These are phyloP conservation scores for Phlyctochytrium arcticum DNA, from an alignment of 192 early-diverging fungal species.

Conservation along the genomic window DNA sequence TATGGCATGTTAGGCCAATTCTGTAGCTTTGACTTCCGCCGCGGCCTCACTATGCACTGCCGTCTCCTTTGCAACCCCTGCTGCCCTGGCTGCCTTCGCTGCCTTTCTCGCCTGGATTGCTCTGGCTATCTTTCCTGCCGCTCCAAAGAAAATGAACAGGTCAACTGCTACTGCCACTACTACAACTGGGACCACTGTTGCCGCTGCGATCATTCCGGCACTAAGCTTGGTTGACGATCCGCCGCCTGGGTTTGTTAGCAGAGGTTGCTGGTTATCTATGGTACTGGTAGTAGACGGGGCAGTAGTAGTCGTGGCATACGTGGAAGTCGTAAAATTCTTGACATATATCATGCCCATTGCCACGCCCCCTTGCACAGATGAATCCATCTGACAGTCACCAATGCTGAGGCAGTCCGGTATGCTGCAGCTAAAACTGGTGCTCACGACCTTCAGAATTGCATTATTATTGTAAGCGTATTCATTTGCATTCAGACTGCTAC, in stretches of 20 bases:
- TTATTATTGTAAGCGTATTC: not conserved
- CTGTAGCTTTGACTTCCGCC: too few relatives aligned
- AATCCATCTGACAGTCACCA: slow-evolving; percentile 2
- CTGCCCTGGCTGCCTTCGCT: too few relatives aligned
- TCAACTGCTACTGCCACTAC: not conserved
- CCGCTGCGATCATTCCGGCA: not conserved
- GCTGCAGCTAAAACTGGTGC: not conserved
- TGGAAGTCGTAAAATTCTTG: not conserved
- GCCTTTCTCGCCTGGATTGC: too few relatives aligned
- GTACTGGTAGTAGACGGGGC: not conserved
- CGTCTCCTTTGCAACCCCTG: too few relatives aligned
- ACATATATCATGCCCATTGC: not conserved
- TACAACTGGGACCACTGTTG: not conserved
- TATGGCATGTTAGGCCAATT: too few relatives aligned
- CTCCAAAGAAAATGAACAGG: too few relatives aligned
- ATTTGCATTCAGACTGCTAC: slow-evolving; percentile 2
- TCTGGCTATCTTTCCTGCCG: too few relatives aligned
- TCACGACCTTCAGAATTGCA: not conserved
- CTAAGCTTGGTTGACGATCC: not conserved
- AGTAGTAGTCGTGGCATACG: not conserved
- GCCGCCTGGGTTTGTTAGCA: not conserved
- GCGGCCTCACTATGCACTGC: too few relatives aligned
- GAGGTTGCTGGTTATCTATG: not conserved
- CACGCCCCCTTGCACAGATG: not conserved
- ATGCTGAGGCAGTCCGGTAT: slow-evolving; percentile 1